Conservation (phyloP, 140 eudicot genomes). For the Erigeron philadelphicus region DNA sequence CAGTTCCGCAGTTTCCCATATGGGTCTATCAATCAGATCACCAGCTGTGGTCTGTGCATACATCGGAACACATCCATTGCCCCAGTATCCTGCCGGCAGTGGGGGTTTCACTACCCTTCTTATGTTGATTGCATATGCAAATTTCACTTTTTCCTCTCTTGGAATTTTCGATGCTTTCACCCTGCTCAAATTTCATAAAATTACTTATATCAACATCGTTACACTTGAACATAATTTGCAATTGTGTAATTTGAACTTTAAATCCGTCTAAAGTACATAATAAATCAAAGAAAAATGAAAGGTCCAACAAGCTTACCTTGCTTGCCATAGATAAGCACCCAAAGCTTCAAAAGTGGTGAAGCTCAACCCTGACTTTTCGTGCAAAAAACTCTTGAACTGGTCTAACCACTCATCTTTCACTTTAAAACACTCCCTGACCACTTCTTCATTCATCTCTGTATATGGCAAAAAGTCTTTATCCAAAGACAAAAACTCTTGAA, state of each 20-base stretch:
- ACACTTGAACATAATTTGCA: too few species aligned
- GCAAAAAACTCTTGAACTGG: conserved; percentile 45
- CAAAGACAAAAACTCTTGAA: conserved; percentile 44
- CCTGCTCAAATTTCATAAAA: conserved; percentile 31
- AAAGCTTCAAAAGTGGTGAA: conserved; percentile 82
- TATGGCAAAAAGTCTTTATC: conserved; percentile 48
- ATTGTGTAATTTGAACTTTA: too few species aligned
- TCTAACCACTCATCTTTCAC: conserved; percentile 69
- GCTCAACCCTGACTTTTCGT: conserved; percentile 49
- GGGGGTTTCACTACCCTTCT: conserved; percentile 63
- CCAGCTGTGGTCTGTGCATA: conserved; percentile 42
- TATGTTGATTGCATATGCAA: conserved; percentile 58
- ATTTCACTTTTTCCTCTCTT: conserved; percentile 52
- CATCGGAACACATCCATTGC: conserved; percentile 88
- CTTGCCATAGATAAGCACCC: conserved; percentile 77
- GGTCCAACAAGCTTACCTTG: conserved; percentile 40
- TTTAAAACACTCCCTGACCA: conserved; percentile 41
- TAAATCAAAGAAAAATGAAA: background rate
- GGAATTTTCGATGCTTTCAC: conserved; percentile 49
- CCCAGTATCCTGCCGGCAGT: conserved; percentile 72
- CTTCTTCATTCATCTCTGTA: conserved; percentile 32
- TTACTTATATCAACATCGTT: background rate
- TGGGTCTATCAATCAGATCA: conserved; percentile 54
- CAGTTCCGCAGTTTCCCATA: conserved; percentile 59
- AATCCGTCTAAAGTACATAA: too few species aligned